These are phyloP conservation scores for Zymoseptoria pseudotritici DNA, from an alignment of 2,329 filamentous ascomycete genomes.

Conservation along the genomic window DNA sequence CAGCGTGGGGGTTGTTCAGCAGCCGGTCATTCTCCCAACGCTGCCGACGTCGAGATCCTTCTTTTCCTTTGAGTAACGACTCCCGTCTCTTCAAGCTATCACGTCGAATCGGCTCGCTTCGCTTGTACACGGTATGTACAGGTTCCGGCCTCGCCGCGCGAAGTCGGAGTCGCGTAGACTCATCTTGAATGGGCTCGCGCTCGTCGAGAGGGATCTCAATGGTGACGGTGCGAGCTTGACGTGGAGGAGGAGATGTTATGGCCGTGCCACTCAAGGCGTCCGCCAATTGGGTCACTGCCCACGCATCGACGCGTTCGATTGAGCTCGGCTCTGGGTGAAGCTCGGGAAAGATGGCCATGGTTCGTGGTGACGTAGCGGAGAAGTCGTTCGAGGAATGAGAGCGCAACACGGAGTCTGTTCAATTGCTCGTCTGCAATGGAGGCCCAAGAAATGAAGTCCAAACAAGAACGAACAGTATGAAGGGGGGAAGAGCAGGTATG, in stretches of 20 bases:
- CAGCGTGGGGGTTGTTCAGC: slow-evolving; percentile 74
- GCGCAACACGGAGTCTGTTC: background rate
- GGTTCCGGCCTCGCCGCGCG: slow-evolving; percentile 13
- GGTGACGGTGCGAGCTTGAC: slow-evolving; percentile 43
- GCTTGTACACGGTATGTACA: slow-evolving; percentile 35
- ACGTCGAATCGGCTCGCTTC: slow-evolving; percentile 50
- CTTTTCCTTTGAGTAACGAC: slow-evolving; percentile 76
- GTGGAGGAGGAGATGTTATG: slow-evolving; percentile 29
- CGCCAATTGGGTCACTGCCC: slow-evolving; percentile 40
- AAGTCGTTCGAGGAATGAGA: background rate
- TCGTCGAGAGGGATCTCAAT: slow-evolving; percentile 73
- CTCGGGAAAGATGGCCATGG: slow-evolving; percentile 17
- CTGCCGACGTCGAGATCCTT: slow-evolving; percentile 76
- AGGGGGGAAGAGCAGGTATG: background rate
- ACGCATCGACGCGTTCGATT: slow-evolving; percentile 36
- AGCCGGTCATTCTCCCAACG: slow-evolving; percentile 96
- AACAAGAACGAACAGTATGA: background rate
- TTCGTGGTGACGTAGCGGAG: background rate
- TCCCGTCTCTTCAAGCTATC: slow-evolving; percentile 64
- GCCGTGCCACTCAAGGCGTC: slow-evolving; percentile 36
- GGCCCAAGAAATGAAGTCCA: background rate
- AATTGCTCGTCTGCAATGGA: background rate
- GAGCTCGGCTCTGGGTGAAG: slow-evolving; percentile 8
- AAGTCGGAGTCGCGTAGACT: slow-evolving; percentile 15
- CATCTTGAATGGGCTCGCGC: slow-evolving; percentile 24